Conservation (phyloP, 2,329 filamentous ascomycete genomes). For the Claviceps monticola region DNA sequence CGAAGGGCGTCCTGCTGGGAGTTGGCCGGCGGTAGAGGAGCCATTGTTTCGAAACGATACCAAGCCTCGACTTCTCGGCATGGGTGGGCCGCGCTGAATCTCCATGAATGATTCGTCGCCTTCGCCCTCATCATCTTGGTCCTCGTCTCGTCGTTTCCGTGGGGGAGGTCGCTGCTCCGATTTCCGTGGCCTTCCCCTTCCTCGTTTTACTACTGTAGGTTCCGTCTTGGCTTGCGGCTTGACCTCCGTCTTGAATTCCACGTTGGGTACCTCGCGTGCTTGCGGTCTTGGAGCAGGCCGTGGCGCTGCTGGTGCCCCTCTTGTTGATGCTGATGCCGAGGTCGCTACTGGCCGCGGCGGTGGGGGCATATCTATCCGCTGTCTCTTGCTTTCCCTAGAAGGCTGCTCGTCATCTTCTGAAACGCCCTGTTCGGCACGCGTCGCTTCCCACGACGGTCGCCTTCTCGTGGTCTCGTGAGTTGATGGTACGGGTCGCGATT, state of each 20-base stretch:
- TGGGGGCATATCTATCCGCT: conserved; percentile 12
- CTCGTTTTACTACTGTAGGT: conserved; percentile 1
- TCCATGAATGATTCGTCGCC: conserved; percentile 33
- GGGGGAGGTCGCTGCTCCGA: conserved; percentile 6
- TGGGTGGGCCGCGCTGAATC: conserved; percentile 39
- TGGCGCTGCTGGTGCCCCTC: conserved; percentile 2
- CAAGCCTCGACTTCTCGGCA: conserved; percentile 40
- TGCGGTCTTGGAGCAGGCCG: neutral
- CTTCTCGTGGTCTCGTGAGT: neutral
- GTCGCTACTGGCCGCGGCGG: conserved; percentile 11
- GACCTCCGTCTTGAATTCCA: neutral
- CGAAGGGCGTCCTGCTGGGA: conserved; percentile 65
- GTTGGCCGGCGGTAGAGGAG: conserved; percentile 38
- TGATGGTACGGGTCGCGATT: neutral
- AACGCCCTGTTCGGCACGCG: conserved; percentile 7
- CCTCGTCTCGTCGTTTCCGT: conserved; percentile 17
- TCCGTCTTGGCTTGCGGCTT: neutral
- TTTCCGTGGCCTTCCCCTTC: conserved; percentile 7
- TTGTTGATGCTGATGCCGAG: conserved; percentile 11
- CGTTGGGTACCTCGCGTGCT: neutral
- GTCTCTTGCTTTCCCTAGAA: conserved; percentile 13
- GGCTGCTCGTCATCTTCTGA: conserved; percentile 10
- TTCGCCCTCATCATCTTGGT: conserved; percentile 20
- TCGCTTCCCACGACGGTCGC: conserved; percentile 1
- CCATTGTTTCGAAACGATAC: conserved; percentile 36